Base-by-base conservation (phyloP, 1,284 basidiomycete genomes). In the Singerocomus rubriflavus region DNA sequence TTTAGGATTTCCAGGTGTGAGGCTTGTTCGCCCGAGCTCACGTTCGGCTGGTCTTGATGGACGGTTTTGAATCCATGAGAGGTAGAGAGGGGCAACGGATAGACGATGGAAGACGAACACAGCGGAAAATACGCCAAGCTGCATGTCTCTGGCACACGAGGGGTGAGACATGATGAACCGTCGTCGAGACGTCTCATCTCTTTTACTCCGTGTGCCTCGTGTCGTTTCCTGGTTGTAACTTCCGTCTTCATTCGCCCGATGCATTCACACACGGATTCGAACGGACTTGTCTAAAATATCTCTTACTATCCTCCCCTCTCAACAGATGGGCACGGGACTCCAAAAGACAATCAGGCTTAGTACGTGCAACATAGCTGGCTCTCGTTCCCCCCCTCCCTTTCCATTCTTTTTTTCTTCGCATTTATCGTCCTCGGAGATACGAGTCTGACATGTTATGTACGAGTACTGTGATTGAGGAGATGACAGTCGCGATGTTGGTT, bases 11-110 rank as follows among this genome's bases (percentile, higher is more conserved):
- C 31, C 51, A 0, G 50, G 62, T 5, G 57, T 66, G 40, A 48
- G 64, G 30, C 57, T 66, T 27, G 64, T 66, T 16, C 56, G 57
- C 17, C 38, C 44, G 41, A 32, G 44, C 13, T 48, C 56, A 12
- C 48, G 40, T 6, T 29, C 50, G 13, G 29, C 27, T 3, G n/a
- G 42, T 9, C 5, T 14, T 31, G n/a, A 52, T 7, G 53, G 53
- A n/a, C 50, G 60, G 13, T 59, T 66, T 48, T 69, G 46, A 56
- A 26, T 5, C 13, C 17, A 14, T 45, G 17, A 11, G 17, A 11
- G 4, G 36, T 7, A 12, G 9, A 8, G 49, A 50, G 27, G 34
- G 30, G 12, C 16, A 33, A 46, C n/a, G 30, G 31, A 30, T 25
- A 11, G 17, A 54, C 44, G 9, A 53, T 21, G 21, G 21, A 21